Conservation (phyloP, 2,329 filamentous ascomycete species). For the Neofusicoccum cordaticola region DNA sequence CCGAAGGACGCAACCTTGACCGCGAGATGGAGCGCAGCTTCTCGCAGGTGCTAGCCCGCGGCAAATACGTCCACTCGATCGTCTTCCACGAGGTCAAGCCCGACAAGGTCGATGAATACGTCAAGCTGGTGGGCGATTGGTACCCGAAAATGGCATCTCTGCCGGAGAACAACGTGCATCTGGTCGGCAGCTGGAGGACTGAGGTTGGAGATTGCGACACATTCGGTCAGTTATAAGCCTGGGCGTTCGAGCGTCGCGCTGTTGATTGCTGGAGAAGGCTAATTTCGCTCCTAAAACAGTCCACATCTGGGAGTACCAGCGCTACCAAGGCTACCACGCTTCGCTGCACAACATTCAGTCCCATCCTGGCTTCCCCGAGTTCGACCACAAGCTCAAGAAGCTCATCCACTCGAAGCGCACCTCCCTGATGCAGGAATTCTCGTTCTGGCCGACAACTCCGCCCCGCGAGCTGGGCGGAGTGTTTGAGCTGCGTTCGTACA, state of each 20-base stretch:
- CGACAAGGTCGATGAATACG: conserved; percentile 93
- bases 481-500: conserved; percentile 96
- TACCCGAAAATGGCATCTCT: conserved; percentile 85
- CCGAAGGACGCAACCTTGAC: conserved; percentile 90
- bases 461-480: conserved; percentile 86
- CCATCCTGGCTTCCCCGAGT: conserved; percentile 79
- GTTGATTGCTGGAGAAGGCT: conserved; percentile 8
- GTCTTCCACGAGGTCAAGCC: conserved; percentile 95
- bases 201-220: conserved; percentile 97
- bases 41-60: conserved; percentile 87
- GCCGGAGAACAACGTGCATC: conserved; percentile 87
- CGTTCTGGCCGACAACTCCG: conserved; percentile 95
- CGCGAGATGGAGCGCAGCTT: conserved; percentile 95
- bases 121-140: conserved; percentile 82
- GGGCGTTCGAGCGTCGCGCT: background rate
- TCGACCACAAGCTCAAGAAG: conserved; percentile 80
- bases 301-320: conserved; percentile 99
- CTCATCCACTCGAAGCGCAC: conserved; percentile 81
- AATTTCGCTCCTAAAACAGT: conserved; percentile 57
- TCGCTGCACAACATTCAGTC: conserved; percentile 81
- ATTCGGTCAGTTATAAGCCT: conserved; percentile 64
- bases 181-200: conserved; percentile 97
- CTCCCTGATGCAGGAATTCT: conserved; percentile 98
- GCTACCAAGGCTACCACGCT: conserved; percentile 91
- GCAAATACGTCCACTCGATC: conserved; percentile 98